Evolutionary conservation across 2,329 filamentous ascomycete species (phyloP), one percentile per base, ranked within the genome.

Genomic region (Ambrosiella xylebori): DNA sequence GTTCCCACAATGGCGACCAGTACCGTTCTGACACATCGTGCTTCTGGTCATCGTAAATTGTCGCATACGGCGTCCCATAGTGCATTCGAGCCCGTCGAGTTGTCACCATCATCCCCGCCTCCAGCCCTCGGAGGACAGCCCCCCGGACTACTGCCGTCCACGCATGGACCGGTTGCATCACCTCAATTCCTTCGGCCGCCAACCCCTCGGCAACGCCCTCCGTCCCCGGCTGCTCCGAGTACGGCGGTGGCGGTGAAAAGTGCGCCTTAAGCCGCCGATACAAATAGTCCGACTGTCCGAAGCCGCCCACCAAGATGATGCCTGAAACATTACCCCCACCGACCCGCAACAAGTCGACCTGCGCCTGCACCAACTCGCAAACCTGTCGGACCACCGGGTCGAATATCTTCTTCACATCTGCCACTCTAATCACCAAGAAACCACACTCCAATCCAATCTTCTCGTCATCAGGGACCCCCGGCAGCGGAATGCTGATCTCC

Each of bases 131-230:
- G 56, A 90, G 69, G 7, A 89, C 86, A 0, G 86, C 86, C 6
- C 86, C 86, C 60, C 86, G 75, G 4, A 90, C 85, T 1, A 89
- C 85, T 0, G 85, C 85, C 7, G 85, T 89, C 85, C 86, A 89
- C 1, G 86, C 85, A 66, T 90, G 86, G 56, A 89, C 76, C 0
- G 85, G 85, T 69, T 91, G 86, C 78, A 90, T 86, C 36, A 90
- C 84, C 69, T 89, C 84, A 44, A 90, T 82, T 1, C 39, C 54
- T 27, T 51, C 47, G 6, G n/a, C 54, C 9, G 13, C 13, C 2
- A 35, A n/a, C 40, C 38, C 41, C 12, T n/a, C 27, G 5, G 17
- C 13, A 17, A 19, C 44, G 9, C 8, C 13, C 6, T 17, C 13
- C 11, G 41, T 36, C 40, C 13, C 75, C 2, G 85, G 84, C 38